phyloP scores from a whole-genome alignment of 495 filamentous ascomycete genomes.

The Lasiosphaeria miniovina region DNA sequence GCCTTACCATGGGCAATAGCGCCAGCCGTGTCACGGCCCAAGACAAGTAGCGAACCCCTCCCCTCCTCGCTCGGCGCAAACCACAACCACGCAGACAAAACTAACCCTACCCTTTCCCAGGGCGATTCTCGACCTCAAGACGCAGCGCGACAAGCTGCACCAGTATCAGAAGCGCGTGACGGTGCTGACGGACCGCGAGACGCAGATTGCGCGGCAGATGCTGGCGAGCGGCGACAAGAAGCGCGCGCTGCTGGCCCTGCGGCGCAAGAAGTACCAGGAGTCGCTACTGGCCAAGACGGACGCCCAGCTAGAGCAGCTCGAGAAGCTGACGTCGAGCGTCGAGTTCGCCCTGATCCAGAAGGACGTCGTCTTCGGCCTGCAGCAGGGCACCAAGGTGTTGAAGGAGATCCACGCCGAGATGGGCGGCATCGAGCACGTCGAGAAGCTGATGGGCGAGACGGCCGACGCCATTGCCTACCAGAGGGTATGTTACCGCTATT shows the following conservation, averaged over 20 bases:
- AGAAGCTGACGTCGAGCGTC: constrained; percentile 76
- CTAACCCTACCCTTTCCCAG: constrained; percentile 17
- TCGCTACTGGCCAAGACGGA: constrained; percentile 87
- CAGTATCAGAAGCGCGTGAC: constrained; percentile 90
- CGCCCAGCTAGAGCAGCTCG: constrained; percentile 80
- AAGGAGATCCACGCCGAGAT: constrained; percentile 92
- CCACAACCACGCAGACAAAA: constrained; percentile 2
- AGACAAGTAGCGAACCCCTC: constrained; percentile 36
- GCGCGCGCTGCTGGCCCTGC: constrained; percentile 81
- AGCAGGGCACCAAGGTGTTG: constrained; percentile 87
- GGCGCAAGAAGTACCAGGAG: constrained; percentile 96
- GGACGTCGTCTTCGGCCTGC: constrained; percentile 86
- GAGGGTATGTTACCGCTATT: constrained; percentile 49
- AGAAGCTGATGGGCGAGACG: constrained; percentile 88
- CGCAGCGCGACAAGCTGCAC: constrained; percentile 92
- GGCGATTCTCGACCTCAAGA: constrained; percentile 95
- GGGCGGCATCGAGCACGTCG: constrained; percentile 89
- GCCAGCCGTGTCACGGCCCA: constrained; percentile 46
- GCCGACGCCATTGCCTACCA: constrained; percentile 88
- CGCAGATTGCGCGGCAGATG: constrained; percentile 75
- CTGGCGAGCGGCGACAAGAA: constrained; percentile 70
- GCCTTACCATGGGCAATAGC: constrained; percentile 41
- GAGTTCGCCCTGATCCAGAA: constrained; percentile 96
- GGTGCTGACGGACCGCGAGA: constrained; percentile 78
- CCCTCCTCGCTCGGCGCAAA: not conserved